phyloP scores from a whole-genome alignment of 331 rosid genomes.

The Rhamnella rubrinervis region DNA sequence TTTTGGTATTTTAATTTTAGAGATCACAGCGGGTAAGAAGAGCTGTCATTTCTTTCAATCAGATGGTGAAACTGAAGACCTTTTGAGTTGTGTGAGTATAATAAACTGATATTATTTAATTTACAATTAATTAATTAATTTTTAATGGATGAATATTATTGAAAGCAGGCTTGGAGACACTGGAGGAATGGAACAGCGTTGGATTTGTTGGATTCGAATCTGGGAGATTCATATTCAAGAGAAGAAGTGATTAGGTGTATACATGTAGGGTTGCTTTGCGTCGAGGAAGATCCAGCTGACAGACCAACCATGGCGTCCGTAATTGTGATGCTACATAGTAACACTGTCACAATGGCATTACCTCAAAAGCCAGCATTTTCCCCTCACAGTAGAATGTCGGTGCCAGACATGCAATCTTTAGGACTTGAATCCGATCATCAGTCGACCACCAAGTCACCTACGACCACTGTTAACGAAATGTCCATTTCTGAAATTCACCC shows the following conservation, averaged over 20 bases:
- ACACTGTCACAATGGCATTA: slow-evolving; percentile 31
- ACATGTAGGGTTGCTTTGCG: slow-evolving; percentile 45
- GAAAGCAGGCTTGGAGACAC: slow-evolving; percentile 45
- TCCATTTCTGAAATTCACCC: slow-evolving; percentile 11
- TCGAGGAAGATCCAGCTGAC: slow-evolving; percentile 42
- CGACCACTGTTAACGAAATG: slow-evolving; percentile 31
- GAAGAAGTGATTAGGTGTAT: slow-evolving; percentile 38
- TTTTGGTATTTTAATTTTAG: slow-evolving; percentile 56
- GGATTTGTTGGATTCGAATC: slow-evolving; percentile 35
- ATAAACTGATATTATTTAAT: too few relatives aligned
- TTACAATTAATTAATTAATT: neutral
- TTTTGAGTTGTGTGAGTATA: slow-evolving; percentile 58
- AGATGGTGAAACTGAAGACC: slow-evolving; percentile 24
- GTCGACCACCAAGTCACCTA: neutral
- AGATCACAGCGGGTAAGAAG: slow-evolving; percentile 51
- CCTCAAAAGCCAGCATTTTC: slow-evolving; percentile 47
- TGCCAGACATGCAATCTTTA: neutral
- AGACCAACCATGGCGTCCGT: slow-evolving; percentile 49
- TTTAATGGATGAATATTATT: too few relatives aligned
- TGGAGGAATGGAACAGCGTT: slow-evolving; percentile 29
- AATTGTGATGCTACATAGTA: slow-evolving; percentile 39
- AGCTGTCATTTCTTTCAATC: slow-evolving; percentile 35
- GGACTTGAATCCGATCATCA: slow-evolving; percentile 24
- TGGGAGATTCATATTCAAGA: slow-evolving; percentile 28
- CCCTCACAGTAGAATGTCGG: slow-evolving; percentile 2